Evolutionary conservation across 2,329 filamentous ascomycete species (phyloP).

Genomic region (Colletotrichum orbiculare): DNA sequence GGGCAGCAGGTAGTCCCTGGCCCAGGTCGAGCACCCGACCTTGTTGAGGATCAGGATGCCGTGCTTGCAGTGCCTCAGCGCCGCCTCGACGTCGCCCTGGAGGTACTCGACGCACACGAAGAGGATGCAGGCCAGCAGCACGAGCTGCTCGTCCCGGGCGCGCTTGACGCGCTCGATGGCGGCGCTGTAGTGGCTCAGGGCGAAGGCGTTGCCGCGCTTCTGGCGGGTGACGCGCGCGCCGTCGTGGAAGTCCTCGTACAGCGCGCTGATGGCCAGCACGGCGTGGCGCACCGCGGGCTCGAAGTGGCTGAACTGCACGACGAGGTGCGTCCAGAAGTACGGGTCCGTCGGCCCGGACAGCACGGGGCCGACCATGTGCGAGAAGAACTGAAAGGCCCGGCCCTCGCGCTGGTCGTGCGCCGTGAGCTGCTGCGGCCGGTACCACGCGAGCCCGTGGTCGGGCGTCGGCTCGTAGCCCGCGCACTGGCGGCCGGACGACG

Average conservation of each 20-base stretch:
- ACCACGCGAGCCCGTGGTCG: slow-evolving; percentile 33
- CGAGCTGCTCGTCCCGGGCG: slow-evolving; percentile 41
- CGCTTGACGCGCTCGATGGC: slow-evolving; percentile 42
- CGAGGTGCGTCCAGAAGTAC: slow-evolving; percentile 56
- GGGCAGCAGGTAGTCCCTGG: slow-evolving; percentile 47
- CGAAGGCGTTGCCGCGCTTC: slow-evolving; percentile 31
- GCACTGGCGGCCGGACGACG: slow-evolving; percentile 61
- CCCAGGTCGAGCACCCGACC: slow-evolving; percentile 45
- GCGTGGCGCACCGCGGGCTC: slow-evolving; percentile 61
- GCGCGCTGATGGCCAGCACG: slow-evolving; percentile 59
- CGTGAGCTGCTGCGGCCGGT: slow-evolving; percentile 33
- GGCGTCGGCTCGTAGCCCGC: slow-evolving; percentile 28
- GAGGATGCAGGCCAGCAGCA: slow-evolving; percentile 59
- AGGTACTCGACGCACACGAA: slow-evolving; percentile 66
- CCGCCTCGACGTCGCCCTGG: slow-evolving; percentile 56
- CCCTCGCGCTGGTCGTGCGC: slow-evolving; percentile 39
- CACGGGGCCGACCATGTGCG: slow-evolving; percentile 29
- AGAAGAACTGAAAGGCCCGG: slow-evolving; percentile 34
- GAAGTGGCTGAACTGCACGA: slow-evolving; percentile 57
- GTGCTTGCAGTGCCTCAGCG: slow-evolving; percentile 36
- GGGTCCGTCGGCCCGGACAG: slow-evolving; percentile 33
- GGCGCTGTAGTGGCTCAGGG: slow-evolving; percentile 44
- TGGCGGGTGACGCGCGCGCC: slow-evolving; percentile 29
- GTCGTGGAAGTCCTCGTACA: slow-evolving; percentile 50
- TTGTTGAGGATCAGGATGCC: slow-evolving; percentile 29